Evolutionary conservation across 257 asterid genomes (phyloP), one percentile per base, ranked within the genome.

Genomic region (Echites panduratus): DNA sequence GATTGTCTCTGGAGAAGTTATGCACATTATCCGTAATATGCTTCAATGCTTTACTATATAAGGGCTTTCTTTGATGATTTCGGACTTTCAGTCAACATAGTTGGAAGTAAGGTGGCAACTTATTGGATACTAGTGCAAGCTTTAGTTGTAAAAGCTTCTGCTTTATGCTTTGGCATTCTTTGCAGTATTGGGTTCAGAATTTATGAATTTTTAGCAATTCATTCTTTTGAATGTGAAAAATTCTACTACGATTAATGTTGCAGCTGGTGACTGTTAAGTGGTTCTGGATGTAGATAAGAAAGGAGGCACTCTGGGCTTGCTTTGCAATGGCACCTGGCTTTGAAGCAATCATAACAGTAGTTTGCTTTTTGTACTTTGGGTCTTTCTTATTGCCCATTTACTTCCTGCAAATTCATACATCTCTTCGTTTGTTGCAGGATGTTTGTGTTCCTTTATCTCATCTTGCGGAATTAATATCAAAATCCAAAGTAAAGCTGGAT

Each of bases 251-350:
- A 61, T 32, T 61, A 61, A 32, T 29, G 24, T 32, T 47, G 22
- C 48, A n/a, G n/a, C n/a, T n/a, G n/a, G n/a, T n/a, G n/a, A n/a
- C n/a, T n/a, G n/a, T n/a, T n/a, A n/a, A 41, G 45, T 50, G 57
- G 53, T 74, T 74, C 49, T 68, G 38, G 35, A 67, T 83, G 80
- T 77, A 94, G 99, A 86, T 91, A 83, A 87, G 99, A 75, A 94
- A 91, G 85, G 99, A 94, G 83, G 99, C 99, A 72, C 97, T 91
- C 48, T 94, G 99, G n/a, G 99, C 97, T 90, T 92, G 84, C n/a
- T 88, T 89, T 76, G 99, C 99, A 16, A 86, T 91, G 97, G 87
- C 75, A 82, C 99, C 98, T 70, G 77, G 83, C 45, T 87, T 68
- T 47, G 97, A 91, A 86, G 99, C 99, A 40, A 85, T 88, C 96